These are phyloP conservation scores for Alternaria gansuensis DNA, from an alignment of 2,329 filamentous ascomycete genomes.

Conservation along the genomic window DNA sequence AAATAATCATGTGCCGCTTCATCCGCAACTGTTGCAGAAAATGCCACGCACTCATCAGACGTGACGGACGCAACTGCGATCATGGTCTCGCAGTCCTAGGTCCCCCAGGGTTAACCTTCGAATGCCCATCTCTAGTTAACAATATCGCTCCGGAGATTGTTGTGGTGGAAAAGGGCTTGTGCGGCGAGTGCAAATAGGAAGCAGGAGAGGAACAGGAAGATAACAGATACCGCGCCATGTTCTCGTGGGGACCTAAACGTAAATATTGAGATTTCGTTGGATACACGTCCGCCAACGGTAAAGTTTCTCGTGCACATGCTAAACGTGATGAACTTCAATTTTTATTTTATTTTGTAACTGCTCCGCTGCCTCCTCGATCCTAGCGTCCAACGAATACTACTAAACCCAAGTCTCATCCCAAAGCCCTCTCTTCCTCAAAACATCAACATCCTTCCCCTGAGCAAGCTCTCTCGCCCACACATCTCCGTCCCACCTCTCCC, in stretches of 20 bases:
- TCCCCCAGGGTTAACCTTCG: not conserved
- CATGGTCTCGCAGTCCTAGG: not conserved
- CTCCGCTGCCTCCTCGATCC: not conserved
- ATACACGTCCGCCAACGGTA: not conserved
- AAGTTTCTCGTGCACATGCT: no score
- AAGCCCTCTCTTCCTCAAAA: conserved; percentile 5
- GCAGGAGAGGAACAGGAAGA: not conserved
- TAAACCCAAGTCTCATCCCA: conserved; percentile 1
- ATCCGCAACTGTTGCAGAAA: not conserved
- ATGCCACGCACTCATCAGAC: not conserved
- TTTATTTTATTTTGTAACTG: no score
- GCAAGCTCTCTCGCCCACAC: conserved; percentile 8
- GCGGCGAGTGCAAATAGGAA: not conserved
- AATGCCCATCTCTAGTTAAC: not conserved
- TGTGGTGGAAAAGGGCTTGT: not conserved
- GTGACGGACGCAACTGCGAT: not conserved
- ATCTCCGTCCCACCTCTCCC: conserved; percentile 21
- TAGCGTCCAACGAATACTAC: not conserved
- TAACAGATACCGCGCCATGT: not conserved
- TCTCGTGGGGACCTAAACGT: not conserved
- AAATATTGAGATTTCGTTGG: not conserved
- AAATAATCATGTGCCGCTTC: conserved; percentile 2
- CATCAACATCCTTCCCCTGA: not conserved
- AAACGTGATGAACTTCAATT: no score
- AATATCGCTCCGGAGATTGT: not conserved